A percentile compares a stretch with the other conserved stretches of the same genome.
Conservation (phyloP, 768 basidiomycete species). For the Lentinula aciculospora region DNA sequence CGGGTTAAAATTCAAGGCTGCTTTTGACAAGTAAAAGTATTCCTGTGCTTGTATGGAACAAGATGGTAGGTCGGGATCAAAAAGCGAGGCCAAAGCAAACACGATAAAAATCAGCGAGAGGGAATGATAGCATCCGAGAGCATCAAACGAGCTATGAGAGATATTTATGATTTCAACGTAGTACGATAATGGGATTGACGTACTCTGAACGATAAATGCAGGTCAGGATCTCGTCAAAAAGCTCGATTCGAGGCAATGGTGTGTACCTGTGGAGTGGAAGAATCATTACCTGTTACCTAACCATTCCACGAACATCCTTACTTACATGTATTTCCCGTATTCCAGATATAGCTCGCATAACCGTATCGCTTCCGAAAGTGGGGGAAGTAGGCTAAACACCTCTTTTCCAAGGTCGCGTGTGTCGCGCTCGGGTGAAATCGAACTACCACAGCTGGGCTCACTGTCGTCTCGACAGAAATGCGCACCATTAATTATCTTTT, state of each 20-base stretch:
- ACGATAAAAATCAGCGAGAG: conserved; percentile 60
- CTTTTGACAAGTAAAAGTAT: conserved; percentile 55
- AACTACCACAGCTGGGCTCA: conserved; percentile 17
- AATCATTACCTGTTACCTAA: neutral
- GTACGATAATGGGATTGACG: conserved; percentile 10
- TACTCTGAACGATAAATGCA: conserved; percentile 51
- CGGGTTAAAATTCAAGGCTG: conserved; percentile 42
- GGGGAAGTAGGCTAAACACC: conserved; percentile 45
- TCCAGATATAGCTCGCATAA: conserved; percentile 65
- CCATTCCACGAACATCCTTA: conserved; percentile 4
- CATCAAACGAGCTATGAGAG: conserved; percentile 29
- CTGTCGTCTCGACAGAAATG: conserved; percentile 26
- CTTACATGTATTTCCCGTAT: conserved; percentile 54
- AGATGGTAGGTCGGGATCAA: conserved; percentile 44
- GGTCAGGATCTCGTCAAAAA: conserved; percentile 51
- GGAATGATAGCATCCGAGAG: conserved; percentile 38
- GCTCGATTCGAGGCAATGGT: conserved; percentile 44
- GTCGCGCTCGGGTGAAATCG: conserved; percentile 7
- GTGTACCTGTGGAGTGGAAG: conserved; percentile 36
- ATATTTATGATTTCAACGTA: neutral
- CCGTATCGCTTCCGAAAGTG: conserved; percentile 50
- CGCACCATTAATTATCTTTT: conserved; percentile 26
- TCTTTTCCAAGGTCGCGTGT: conserved; percentile 31
- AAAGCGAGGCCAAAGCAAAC: conserved; percentile 61
- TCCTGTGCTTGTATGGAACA: conserved; percentile 52